Base-by-base conservation (phyloP, 1,139 yeast genomes). In the Debaryomyces sp. region DNA sequence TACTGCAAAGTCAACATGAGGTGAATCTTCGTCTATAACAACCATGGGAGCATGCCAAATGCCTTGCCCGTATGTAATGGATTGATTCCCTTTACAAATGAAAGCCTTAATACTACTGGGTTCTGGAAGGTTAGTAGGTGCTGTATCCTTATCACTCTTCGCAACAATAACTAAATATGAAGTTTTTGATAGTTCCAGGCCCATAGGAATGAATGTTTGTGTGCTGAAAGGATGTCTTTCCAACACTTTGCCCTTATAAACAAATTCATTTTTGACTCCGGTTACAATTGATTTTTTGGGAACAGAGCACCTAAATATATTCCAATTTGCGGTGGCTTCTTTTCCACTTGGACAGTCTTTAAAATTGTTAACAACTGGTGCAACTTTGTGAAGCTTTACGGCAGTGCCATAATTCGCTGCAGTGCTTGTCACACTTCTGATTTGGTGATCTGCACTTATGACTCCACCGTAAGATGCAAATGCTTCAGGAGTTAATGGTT, bases 391-490 rank as follows among this genome's bases (percentile, higher is more conserved):
- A 43, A 89, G 68, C 60, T 91, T 92, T 5, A 81, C 73, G 1
- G 97, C 97, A 2, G 97, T 91, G n/a, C 97, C 98, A 61, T 92
- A 91, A 65, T 92, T 92, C 6, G 97, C 97, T 21, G 77, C 72
- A 12, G 82, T 68, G 13, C 62, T 58, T 29, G 53, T 51, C 17
- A 55, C 67, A 17, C 63, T 60, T 48, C 64, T 56, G 47, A 75
- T 59, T 56, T 76, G 81, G 50, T 74, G 74, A 55, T 75, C 77
- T 4, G 78, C 80, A 56, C 78, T 72, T 24, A 75, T 67, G 2
- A 75, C 78, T 0, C 79, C 80, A 2, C 81, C 81, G 53, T 62
- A 76, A 0, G 71, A 70, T 3, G 70, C 70, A 59, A 76, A 76
- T 10, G 64, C 59, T 46, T 72, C 74, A 0, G 80, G 80, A 1